Base-by-base conservation (phyloP, 139 green algal genomes). In the Desmodesmus armatus region DNA sequence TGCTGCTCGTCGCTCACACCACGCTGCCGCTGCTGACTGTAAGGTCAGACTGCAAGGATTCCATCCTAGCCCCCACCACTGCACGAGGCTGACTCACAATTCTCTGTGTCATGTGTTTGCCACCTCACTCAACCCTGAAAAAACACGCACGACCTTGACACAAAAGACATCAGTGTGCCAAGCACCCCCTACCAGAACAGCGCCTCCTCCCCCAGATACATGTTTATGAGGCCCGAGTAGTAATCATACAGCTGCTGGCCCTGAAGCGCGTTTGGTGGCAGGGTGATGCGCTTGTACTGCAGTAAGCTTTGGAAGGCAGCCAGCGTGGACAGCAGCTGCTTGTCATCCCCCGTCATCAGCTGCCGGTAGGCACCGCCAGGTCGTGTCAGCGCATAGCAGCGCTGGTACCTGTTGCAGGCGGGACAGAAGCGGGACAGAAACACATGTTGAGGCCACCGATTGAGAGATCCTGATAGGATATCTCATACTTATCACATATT, bases 301-400 rank as follows among this genome's bases (percentile, higher is more conserved):
- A 78, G 63, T 23, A 95, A 80, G n/a, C 89, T 51, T 89, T 95
- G 93, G 89, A 98, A 98, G 60, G 83, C 69, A 7, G 74, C 76
- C 49, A 98, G 89, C 83, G 93, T 92, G 40, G 95, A 93, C 83
- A 98, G 83, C 78, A 92, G 77, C 25, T 79, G 69, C 72, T 90
- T 83, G 65, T 98, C 94, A 37, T 73, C 84, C 39, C 85, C 58
- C 7, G 77, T 89, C 53, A 98, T 85, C 62, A 97, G 90, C 70
- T 94, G 87, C 35, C 67, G 33, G 88, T 98, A 98, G 31, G 91
- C 86, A 11, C 39, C 76, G 40, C 93, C 87, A 11, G 87, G 77
- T 7, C 86, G 87, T 1, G 93, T 84, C 51, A 95, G 71, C 6
- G 84, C 75, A 2, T 35, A 31, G 78, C 93, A 93, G 19, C 89